A percentile compares a stretch with the other conserved stretches of the same genome.
Conservation (phyloP, 805 yeast genomes). For the Sungouiozyma ichnusensis region DNA sequence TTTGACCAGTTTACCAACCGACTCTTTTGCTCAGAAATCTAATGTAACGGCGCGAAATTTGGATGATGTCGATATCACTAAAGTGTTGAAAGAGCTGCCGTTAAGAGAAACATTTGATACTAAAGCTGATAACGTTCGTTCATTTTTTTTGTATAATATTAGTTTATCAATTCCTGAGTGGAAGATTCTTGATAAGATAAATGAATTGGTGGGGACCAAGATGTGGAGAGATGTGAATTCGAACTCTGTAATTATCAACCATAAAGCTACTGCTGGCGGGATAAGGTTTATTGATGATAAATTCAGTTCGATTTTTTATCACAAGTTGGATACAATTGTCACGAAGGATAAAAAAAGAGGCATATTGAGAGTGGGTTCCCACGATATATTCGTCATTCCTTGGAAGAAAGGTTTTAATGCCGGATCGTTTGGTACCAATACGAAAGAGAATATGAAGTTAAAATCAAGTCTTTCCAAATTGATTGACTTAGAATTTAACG, state of each 20-base stretch:
- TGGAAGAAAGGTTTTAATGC: slow-evolving; percentile 16
- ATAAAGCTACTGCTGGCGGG: slow-evolving; percentile 21
- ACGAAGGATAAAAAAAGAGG: slow-evolving; percentile 9
- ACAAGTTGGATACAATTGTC: slow-evolving; percentile 3
- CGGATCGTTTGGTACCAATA: slow-evolving; percentile 15
- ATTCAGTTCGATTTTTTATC: slow-evolving; percentile 8
- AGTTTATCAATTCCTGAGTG: slow-evolving; percentile 58
- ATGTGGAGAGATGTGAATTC: slow-evolving; percentile 17
- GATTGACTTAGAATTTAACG: slow-evolving; percentile 4
- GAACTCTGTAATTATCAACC: slow-evolving; percentile 15
- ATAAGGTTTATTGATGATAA: slow-evolving; percentile 13
- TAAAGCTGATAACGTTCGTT: slow-evolving; percentile 32
- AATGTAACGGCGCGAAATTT: not conserved
- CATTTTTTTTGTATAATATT: slow-evolving; percentile 70
- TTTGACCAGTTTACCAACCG: not conserved
- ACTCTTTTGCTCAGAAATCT: too few species aligned
- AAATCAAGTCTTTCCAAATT: slow-evolving; percentile 11
- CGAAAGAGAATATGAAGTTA: slow-evolving; percentile 16
- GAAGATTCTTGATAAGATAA: slow-evolving; percentile 41
- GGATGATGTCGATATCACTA: slow-evolving; percentile 35
- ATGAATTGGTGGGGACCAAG: slow-evolving; percentile 19
- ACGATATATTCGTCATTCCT: slow-evolving; percentile 13
- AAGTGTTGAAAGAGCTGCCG: slow-evolving; percentile 52
- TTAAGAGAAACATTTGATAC: slow-evolving; percentile 45
- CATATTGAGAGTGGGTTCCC: slow-evolving; percentile 13